Base-by-base conservation (phyloP, 1,284 basidiomycete species). In the Xanthoconium separans region DNA sequence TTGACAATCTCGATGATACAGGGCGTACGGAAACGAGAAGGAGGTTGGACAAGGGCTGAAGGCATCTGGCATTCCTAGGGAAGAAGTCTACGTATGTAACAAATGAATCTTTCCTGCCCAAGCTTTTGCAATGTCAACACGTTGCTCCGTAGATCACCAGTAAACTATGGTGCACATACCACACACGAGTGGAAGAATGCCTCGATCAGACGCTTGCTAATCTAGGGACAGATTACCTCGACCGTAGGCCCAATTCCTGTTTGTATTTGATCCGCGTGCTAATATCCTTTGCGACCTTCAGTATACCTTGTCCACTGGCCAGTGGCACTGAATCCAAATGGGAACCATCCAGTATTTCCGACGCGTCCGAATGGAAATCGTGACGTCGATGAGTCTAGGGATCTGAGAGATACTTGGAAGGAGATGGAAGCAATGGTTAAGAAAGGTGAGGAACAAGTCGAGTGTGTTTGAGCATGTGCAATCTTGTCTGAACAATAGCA, bases 271-370 rank as follows among this genome's bases (percentile, higher is more conserved):
- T 46, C 36, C 9, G 15, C 29, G 12, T 50, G 24, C 11, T 53
- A 40, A 58, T 13, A 0, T 8, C 6, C 6, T 44, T 29, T 13
- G 24, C 29, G 10, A 12, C n/a, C 6, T 33, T 16, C 34, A 56
- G 86, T 89, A 50, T 87, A 88, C 66, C 81, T 92, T 45, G 74
- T 93, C 45, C 91, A 93, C 73, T 93, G 92, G 91, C 92, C 92
- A 2, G 76, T 93, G 36, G 77, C 87, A 24, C 69, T 93, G 60
- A 88, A 89, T 66, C 82, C 84, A 8, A 82, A 85, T 37, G 91
- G 88, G 15, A 89, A 88, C 68, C 82, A 91, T 70, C 82, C 80
- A 12, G 68, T 80, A 44, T 81, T 91, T 72, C 90, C 88, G 11
- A 81, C 75, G 18, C 83, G 79, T 50, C 79, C 83, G 0, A 81